Base-by-base conservation (phyloP, 768 basidiomycete genomes). In the Pleurotus tuber-regium region DNA sequence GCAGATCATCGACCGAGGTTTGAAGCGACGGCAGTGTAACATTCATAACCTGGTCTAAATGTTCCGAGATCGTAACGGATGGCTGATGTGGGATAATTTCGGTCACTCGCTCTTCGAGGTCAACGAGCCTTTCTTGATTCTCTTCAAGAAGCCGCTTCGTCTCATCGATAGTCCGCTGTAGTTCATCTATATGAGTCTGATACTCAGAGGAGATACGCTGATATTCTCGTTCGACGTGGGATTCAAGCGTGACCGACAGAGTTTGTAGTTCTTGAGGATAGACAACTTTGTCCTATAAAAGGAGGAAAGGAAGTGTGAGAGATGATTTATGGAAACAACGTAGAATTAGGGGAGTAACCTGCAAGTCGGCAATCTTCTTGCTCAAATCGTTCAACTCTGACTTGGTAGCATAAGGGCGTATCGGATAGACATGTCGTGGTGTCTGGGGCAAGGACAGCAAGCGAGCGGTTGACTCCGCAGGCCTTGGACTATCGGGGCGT, bases 51-150 rank as follows among this genome's bases (percentile, higher is more conserved):
- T 60, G 62, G n/a, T 71, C 70, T 12, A 72, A 59, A 40, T 71
- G 68, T 1, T 66, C 64, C 14, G 72, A 65, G 26, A 75, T 72
- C 9, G 63, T 61, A 11, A 78, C 56, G 44, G 68, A 68, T 31
- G 70, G 70, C 43, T 76, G 73, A 51, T 77, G 67, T 12, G 67
- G 64, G 35, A 60, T 56, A 16, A 79, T 62, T 58, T 71, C 74
- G 16, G 46, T 21, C 2, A 48, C 19, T 12, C 56, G 56, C 1
- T 53, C 52, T 23, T 57, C 52, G 11, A 57, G 28, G 33, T 53
- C 56, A 23, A 24, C 28, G 19, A 51, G n/a, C 48, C 47, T 49
- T 18, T 46, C 49, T 18, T 48, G 46, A 21, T 48, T 30, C 29
- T 36, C 46, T n/a, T 48, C 46, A 33, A 31, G 18, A 16, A 23